A percentile compares a stretch with the other conserved stretches of the same genome.
These are phyloP conservation scores for Collybia sordida DNA, from an alignment of 768 basidiomycete genomes.

Conservation along the genomic window DNA sequence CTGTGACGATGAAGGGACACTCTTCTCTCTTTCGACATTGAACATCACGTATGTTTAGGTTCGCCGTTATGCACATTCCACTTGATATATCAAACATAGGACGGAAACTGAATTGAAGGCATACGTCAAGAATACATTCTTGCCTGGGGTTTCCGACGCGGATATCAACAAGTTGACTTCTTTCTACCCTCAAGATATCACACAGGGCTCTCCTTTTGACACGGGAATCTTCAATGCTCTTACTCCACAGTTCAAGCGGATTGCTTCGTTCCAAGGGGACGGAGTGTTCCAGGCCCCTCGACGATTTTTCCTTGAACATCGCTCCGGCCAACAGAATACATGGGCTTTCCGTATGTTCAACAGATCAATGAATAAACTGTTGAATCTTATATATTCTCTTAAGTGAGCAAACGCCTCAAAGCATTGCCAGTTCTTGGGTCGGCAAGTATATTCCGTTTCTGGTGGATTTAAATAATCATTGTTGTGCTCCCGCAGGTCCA, in stretches of 20 bases:
- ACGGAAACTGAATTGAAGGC: constrained; percentile 22
- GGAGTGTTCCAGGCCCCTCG: constrained; percentile 49
- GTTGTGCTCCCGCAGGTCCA: constrained; percentile 32
- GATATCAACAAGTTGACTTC: constrained; percentile 27
- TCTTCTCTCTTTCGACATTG: constrained; percentile 44
- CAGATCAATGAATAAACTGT: constrained; percentile 3
- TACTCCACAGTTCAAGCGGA: constrained; percentile 49
- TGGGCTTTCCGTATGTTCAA: constrained; percentile 41
- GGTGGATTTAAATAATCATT: not conserved
- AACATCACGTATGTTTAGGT: constrained; percentile 45
- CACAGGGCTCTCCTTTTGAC: constrained; percentile 52
- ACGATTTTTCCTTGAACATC: constrained; percentile 41
- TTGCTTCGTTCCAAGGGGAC: constrained; percentile 52
- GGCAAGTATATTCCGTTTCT: constrained; percentile 21
- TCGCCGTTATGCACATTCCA: not conserved
- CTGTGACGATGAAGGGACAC: constrained; percentile 60
- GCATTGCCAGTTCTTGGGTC: constrained; percentile 41
- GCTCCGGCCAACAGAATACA: constrained; percentile 34
- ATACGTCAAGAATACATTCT: constrained; percentile 27
- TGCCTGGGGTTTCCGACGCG: constrained; percentile 27
- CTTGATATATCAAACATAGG: constrained; percentile 3
- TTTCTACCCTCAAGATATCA: constrained; percentile 38
- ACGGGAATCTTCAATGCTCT: constrained; percentile 43
- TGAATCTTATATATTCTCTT: not conserved
- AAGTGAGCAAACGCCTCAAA: constrained; percentile 49